Conservation (phyloP, 2,329 filamentous ascomycete species). For the Zelopaecilomyces penicillatus region DNA sequence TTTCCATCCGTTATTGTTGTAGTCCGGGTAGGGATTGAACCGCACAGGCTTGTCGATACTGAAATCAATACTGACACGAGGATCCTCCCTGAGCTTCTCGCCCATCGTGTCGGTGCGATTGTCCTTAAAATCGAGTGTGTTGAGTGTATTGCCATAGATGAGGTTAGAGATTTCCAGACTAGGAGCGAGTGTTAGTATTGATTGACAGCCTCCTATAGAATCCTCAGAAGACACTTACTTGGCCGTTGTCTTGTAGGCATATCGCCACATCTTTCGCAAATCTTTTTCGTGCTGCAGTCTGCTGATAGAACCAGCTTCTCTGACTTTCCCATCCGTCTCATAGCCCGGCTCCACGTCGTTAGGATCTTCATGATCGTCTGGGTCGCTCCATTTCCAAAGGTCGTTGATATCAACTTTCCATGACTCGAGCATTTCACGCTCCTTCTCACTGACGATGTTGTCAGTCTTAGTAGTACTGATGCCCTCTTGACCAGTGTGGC, state of each 20-base stretch:
- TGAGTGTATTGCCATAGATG: constrained; percentile 50
- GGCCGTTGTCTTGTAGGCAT: constrained; percentile 30
- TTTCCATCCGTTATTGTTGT: constrained; percentile 56
- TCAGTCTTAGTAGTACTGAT: constrained; percentile 3
- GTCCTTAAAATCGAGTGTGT: constrained; percentile 34
- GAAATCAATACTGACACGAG: constrained; percentile 30
- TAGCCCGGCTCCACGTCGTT: constrained; percentile 27
- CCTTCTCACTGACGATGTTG: constrained; percentile 11
- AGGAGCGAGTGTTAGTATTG: constrained; percentile 4
- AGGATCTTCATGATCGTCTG: constrained; percentile 25
- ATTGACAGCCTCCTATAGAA: constrained; percentile 7
- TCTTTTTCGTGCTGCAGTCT: constrained; percentile 35
- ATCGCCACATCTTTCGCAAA: constrained; percentile 31
- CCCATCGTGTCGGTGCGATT: constrained; percentile 24
- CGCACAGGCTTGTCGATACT: constrained; percentile 41
- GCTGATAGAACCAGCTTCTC: constrained; percentile 24
- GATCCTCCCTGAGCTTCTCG: constrained; percentile 23
- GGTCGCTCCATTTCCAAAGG: constrained; percentile 27
- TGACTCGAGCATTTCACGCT: constrained; percentile 7
- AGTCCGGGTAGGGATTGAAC: constrained; percentile 65
- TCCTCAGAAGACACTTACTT: constrained; percentile 24
- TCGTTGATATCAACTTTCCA: constrained; percentile 30
- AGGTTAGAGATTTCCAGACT: constrained; percentile 39
- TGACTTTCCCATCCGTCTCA: constrained; percentile 27
- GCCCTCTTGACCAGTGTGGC: no score